Percentiles rank a stretch among this genome's conserved stretches.
phyloP scores from a whole-genome alignment of 148 eudicot genomes.

The Rhododendron williamsianum region DNA sequence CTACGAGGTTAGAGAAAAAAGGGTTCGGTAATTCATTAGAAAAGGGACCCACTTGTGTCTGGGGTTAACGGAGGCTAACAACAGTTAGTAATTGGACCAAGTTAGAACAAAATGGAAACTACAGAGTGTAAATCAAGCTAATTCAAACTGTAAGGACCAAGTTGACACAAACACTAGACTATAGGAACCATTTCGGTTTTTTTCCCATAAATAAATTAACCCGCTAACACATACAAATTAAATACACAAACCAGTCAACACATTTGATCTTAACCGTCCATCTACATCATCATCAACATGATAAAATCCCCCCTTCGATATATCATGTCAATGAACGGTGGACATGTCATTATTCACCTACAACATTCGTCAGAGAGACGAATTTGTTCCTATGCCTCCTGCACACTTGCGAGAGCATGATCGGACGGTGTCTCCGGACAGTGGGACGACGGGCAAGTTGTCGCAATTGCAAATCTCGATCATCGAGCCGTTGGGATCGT shows the following conservation, averaged over 20 bases:
- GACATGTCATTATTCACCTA: not conserved
- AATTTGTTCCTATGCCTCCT: not conserved
- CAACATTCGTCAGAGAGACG: not conserved
- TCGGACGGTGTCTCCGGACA: slow-evolving; percentile 10
- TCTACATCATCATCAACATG: not conserved
- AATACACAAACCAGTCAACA: not conserved
- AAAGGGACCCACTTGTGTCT: too few species aligned
- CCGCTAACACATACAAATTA: too few species aligned
- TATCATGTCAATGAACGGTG: not conserved
- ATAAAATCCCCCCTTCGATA: not conserved
- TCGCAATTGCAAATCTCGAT: slow-evolving; percentile 51
- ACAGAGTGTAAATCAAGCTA: too few species aligned
- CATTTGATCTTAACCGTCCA: not conserved
- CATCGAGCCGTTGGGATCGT: slow-evolving; percentile 49
- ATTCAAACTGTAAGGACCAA: too few species aligned
- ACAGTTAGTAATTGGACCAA: too few species aligned
- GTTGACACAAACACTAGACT: too few species aligned
- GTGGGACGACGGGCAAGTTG: slow-evolving; percentile 36
- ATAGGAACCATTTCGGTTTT: too few species aligned
- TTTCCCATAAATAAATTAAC: too few species aligned
- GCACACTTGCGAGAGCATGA: not conserved
- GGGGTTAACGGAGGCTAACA: too few species aligned
- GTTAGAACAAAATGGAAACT: too few species aligned
- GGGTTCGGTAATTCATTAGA: too few species aligned
- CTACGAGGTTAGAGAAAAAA: too few species aligned